A percentile compares a stretch with the other conserved stretches of the same genome.
These are phyloP conservation scores for Delonix regia DNA, from an alignment of 306 rosid species.

Conservation along the genomic window DNA sequence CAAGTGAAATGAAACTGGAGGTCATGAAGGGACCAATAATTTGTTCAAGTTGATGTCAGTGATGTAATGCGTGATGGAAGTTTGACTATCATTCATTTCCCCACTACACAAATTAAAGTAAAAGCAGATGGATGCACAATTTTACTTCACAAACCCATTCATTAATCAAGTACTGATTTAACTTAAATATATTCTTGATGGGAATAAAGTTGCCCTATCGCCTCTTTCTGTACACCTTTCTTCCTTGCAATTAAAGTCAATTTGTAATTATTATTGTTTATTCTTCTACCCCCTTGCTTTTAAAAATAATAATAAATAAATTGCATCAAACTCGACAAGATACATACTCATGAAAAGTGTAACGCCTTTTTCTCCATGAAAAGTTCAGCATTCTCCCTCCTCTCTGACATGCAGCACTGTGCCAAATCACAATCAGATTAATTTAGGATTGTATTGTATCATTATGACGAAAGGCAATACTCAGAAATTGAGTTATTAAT, in stretches of 20 bases:
- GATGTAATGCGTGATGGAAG: conserved; percentile 16
- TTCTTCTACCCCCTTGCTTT: neutral
- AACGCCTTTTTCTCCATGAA: neutral
- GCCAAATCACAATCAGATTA: neutral
- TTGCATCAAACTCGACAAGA: neutral
- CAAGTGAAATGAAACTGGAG: neutral
- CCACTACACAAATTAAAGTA: neutral
- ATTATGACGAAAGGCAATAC: neutral
- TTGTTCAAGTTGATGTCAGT: neutral
- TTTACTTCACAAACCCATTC: conserved; percentile 27
- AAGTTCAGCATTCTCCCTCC: conserved; percentile 5
- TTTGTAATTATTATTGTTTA: conserved; percentile 28
- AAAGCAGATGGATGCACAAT: neutral
- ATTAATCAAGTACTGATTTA: conserved; percentile 15
- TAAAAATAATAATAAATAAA: too few relatives aligned
- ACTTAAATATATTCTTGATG: conserved; percentile 18
- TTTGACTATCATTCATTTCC: conserved; percentile 19
- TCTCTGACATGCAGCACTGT: neutral
- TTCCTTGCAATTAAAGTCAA: conserved; percentile 42
- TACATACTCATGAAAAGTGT: neutral
- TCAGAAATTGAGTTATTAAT: neutral
- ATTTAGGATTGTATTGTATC: neutral
- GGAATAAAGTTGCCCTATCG: conserved; percentile 10
- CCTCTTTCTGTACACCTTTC: neutral
- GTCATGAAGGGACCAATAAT: neutral